Conservation (phyloP, 2,329 filamentous ascomycete genomes). For the Neocatenulostroma microsporum region DNA sequence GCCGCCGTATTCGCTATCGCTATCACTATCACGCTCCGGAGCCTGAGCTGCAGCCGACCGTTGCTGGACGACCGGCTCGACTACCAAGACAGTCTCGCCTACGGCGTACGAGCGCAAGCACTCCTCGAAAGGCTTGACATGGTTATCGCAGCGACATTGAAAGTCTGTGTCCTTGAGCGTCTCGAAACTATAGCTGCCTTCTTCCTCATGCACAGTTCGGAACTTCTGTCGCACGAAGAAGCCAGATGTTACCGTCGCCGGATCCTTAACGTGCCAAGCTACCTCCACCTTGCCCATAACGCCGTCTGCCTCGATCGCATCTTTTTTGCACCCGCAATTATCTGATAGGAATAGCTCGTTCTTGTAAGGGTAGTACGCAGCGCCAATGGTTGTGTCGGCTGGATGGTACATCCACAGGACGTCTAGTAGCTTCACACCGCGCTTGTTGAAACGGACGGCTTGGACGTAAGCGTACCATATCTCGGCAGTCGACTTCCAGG, state of each 20-base stretch:
- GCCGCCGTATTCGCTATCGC: no score
- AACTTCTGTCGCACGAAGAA: slow-evolving; percentile 69
- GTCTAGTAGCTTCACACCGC: slow-evolving; percentile 43
- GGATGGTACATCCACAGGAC: slow-evolving; percentile 69
- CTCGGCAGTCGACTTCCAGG: slow-evolving; percentile 47
- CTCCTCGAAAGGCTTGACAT: slow-evolving; percentile 14
- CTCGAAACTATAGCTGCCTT: slow-evolving; percentile 48
- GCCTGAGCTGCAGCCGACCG: no score
- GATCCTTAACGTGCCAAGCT: slow-evolving; percentile 48
- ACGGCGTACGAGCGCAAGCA: slow-evolving; percentile 29
- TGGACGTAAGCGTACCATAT: slow-evolving; percentile 68
- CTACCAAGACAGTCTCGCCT: slow-evolving; percentile 58
- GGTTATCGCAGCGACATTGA: slow-evolving; percentile 39
- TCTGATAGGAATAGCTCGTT: slow-evolving; percentile 73
- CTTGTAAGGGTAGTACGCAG: slow-evolving; percentile 58
- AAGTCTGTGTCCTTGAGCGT: slow-evolving; percentile 51
- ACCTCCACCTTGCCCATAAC: slow-evolving; percentile 53
- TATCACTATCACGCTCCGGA: no score
- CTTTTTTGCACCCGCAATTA: slow-evolving; percentile 57
- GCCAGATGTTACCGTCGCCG: slow-evolving; percentile 39
- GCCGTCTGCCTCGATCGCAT: slow-evolving; percentile 47
- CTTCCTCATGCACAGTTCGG: slow-evolving; percentile 40
- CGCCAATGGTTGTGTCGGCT: slow-evolving; percentile 60
- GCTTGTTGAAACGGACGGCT: slow-evolving; percentile 34
- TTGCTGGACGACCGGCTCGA: no score